Percentiles rank a stretch among this genome's conserved stretches.
phyloP scores from a whole-genome alignment of 345 rosid genomes.

The Populus euphratica region DNA sequence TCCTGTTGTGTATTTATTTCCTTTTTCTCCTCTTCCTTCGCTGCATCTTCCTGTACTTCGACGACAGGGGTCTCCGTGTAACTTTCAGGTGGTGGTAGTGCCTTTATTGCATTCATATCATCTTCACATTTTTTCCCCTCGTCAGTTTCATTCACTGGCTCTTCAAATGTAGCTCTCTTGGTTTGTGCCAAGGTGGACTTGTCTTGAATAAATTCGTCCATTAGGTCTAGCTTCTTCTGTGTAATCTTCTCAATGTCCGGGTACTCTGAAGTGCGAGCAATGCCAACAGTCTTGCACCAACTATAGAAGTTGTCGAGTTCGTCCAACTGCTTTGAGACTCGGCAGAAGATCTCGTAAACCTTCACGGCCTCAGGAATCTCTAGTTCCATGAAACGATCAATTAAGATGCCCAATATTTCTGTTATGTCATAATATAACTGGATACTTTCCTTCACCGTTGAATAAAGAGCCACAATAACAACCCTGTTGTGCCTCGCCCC shows the following conservation, averaged over 20 bases:
- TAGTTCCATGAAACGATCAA: slow-evolving; percentile 77
- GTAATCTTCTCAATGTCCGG: slow-evolving; percentile 78
- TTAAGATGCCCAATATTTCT: slow-evolving; percentile 52
- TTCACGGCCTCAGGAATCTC: slow-evolving; percentile 59
- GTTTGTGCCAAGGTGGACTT: slow-evolving; percentile 45
- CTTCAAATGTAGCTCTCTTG: slow-evolving; percentile 7
- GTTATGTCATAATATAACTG: slow-evolving; percentile 60
- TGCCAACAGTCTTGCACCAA: slow-evolving; percentile 70
- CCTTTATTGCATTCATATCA: slow-evolving; percentile 52
- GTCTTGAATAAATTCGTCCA: slow-evolving; percentile 80
- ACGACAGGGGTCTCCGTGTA: slow-evolving; percentile 21
- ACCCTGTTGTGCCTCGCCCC: slow-evolving; percentile 62
- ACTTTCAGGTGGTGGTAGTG: slow-evolving; percentile 55
- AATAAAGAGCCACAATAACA: slow-evolving; percentile 68
- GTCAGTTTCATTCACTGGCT: slow-evolving; percentile 26
- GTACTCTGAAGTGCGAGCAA: slow-evolving; percentile 69
- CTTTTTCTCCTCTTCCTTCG: slow-evolving; percentile 15
- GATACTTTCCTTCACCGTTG: slow-evolving; percentile 73
- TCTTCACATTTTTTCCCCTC: slow-evolving; percentile 30
- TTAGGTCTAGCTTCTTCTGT: slow-evolving; percentile 68
- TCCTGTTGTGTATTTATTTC: slow-evolving; percentile 23
- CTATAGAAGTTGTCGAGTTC: slow-evolving; percentile 59
- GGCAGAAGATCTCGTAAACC: slow-evolving; percentile 60
- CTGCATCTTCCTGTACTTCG: slow-evolving; percentile 19
- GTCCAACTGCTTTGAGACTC: slow-evolving; percentile 60